These are phyloP conservation scores for Kwoniella heveanensis DNA, from an alignment of 768 basidiomycete genomes.

Conservation along the genomic window DNA sequence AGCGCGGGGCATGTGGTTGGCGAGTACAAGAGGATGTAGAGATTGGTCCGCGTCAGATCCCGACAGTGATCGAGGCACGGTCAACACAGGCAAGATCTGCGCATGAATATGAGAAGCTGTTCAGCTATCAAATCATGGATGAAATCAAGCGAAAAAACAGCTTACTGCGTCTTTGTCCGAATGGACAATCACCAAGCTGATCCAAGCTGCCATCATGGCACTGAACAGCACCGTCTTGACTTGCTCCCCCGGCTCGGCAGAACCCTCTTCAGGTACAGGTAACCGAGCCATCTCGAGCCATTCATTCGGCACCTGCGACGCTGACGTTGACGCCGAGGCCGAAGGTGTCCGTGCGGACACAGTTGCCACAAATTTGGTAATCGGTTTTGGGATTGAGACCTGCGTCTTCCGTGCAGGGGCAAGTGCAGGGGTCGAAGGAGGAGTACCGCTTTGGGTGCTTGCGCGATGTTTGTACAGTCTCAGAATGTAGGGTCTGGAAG, in stretches of 20 bases:
- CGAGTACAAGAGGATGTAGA: conserved; percentile 25
- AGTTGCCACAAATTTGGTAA: neutral
- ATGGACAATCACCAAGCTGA: conserved; percentile 13
- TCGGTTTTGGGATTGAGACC: neutral
- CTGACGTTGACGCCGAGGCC: neutral
- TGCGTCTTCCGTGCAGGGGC: too few relatives aligned
- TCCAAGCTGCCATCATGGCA: conserved; percentile 30
- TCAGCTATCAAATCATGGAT: neutral
- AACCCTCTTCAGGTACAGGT: conserved; percentile 9
- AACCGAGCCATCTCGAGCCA: conserved; percentile 25
- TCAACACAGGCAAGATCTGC: conserved; percentile 1
- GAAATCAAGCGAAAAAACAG: too few relatives aligned
- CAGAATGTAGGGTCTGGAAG: conserved; percentile 21
- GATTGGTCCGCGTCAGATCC: neutral
- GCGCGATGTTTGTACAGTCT: conserved; percentile 16
- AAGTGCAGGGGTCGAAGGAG: neutral
- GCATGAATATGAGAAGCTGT: neutral
- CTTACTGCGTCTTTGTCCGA: conserved; percentile 12
- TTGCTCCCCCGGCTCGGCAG: conserved; percentile 9
- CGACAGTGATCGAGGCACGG: neutral
- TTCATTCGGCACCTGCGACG: conserved; percentile 6
- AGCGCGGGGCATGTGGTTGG: conserved; percentile 14
- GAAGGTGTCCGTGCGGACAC: neutral
- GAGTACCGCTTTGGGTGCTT: neutral
- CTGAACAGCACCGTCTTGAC: conserved; percentile 24